Evolutionary conservation across 306 rosid genomes (phyloP), one percentile per base, ranked within the genome.

Genomic region (Medicago arabica): DNA sequence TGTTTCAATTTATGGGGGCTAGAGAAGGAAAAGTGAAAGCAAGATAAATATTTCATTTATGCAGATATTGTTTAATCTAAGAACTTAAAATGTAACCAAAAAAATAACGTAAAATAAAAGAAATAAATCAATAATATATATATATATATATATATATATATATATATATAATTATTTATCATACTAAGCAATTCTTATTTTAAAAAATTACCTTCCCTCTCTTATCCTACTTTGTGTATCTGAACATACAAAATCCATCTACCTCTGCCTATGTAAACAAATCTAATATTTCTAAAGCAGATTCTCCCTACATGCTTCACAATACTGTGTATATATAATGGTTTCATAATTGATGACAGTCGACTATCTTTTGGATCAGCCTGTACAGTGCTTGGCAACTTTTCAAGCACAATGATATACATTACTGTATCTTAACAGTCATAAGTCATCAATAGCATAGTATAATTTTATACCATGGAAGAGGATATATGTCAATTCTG

Each of bases 321-420:
- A 60, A 25, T 63, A 41, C 18, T 59, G 57, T 60, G 49, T 69
- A 77, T 51, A 64, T 38, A 61, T 72, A 49, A 49, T 57, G 54
- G 55, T 55, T 46, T 41, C 8, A 47, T 64, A 67, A 77, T 60
- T 17, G 4, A 68, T 40, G 57, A 49, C 36, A 67, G 53, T 36
- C 50, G 36, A 21, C 69, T 15, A 70, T 51, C 43, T 74, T 61
- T 62, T 43, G 70, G 38, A 53, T 67, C 68, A 61, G 41, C 60
- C 55, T 21, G 23, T 66, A 19, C 69, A 43, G 72, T 62, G 53
- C 62, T 50, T 25, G 18, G 55, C 17, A 61, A 25, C 57, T 61
- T 70, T 58, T 46, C 41, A 41, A 44, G 18, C 58, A 41, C 49
- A 72, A 54, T 34, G 46, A 15, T 34, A 67, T 46, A 54, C 21